phyloP scores from a whole-genome alignment of 257 asterid genomes.

The Paulownia fortunei region DNA sequence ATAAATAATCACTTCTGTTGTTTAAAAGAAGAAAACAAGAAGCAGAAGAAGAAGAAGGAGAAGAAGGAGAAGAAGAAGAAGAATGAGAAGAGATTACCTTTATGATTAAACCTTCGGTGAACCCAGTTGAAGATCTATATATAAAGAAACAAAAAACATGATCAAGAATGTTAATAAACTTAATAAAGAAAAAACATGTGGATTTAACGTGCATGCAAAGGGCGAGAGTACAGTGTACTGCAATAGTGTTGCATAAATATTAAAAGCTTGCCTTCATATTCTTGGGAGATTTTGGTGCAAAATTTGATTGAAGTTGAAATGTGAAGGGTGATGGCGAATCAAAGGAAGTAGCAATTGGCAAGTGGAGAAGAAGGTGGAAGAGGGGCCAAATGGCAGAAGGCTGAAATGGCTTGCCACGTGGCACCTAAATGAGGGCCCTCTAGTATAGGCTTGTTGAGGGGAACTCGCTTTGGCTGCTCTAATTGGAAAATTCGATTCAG shows the following conservation, averaged over 20 bases:
- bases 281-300: neutral
- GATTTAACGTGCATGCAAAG: neutral
- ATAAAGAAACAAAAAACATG: neutral
- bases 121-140: slow-evolving; percentile 69
- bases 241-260: neutral
- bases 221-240: neutral
- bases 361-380: neutral
- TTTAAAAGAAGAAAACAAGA: neutral
- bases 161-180: neutral
- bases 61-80: neutral
- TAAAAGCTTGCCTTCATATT: slow-evolving; percentile 49
- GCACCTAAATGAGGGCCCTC: slow-evolving; percentile 18
- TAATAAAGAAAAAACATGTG: neutral
- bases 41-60: neutral
- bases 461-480: slow-evolving; percentile 24
- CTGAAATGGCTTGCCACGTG: slow-evolving; percentile 20
- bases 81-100: slow-evolving; percentile 38
- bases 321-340: slow-evolving; percentile 14
- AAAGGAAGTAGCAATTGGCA: neutral
- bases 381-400: neutral
- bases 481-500: slow-evolving; percentile 31
- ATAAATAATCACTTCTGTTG: neutral
- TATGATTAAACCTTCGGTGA: slow-evolving; percentile 53
- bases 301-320: slow-evolving; percentile 42
- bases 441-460: slow-evolving; percentile 11